phyloP scores from a whole-genome alignment of 78 protist genomes.

The Speleostelium caveatum region DNA sequence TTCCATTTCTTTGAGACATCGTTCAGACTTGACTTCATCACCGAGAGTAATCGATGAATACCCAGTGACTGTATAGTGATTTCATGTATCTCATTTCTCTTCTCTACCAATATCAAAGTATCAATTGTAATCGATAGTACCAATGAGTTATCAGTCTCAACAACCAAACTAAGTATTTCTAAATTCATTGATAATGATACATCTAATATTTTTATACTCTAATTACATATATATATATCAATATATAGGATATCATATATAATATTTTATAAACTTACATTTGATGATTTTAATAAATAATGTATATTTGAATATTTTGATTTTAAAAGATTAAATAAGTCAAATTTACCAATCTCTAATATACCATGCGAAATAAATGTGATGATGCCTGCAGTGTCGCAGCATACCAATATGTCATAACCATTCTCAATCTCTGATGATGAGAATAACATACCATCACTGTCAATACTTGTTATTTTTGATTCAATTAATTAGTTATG shows the following conservation, averaged over 20 bases:
- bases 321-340: not conserved
- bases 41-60: not conserved
- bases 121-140: slow-evolving; percentile 4
- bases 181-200: slow-evolving; percentile 12
- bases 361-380: slow-evolving; percentile 10
- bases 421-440: not conserved
- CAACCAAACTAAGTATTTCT: not conserved
- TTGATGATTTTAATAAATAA: slow-evolving; percentile 9
- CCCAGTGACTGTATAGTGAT: not conserved
- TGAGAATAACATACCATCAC: not conserved
- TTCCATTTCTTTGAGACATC: slow-evolving; percentile 21
- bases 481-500: too few species aligned
- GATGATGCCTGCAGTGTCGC: slow-evolving; percentile 3
- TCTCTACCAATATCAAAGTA: not conserved
- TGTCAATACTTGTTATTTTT: not conserved
- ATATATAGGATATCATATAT: not conserved
- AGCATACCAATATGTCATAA: slow-evolving; percentile 9
- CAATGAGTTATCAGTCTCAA: slow-evolving; percentile 44
- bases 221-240: too few species aligned
- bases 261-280: not conserved
- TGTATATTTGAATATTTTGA: slow-evolving; percentile 7
- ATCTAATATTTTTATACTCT: slow-evolving; percentile 24
- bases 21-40: not conserved
- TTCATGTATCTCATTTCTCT: slow-evolving; percentile 25
- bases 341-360: slow-evolving; percentile 2